phyloP scores from a whole-genome alignment of 1,284 basidiomycete genomes.

The Ustilago crameri region DNA sequence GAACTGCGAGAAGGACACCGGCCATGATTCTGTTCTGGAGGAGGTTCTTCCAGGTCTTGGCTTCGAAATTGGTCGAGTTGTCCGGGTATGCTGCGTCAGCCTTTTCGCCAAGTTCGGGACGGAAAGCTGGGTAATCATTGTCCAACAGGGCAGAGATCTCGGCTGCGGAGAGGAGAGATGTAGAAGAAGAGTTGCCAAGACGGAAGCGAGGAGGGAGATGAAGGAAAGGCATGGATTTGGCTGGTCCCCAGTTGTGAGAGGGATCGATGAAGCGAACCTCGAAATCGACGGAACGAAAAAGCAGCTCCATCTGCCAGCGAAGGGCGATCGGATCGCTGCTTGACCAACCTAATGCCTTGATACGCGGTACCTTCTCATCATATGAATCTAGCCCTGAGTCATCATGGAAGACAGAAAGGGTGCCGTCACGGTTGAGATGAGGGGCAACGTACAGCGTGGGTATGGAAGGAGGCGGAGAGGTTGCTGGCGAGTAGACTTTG shows the following conservation, averaged over 20 bases:
- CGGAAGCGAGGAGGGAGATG: conserved; percentile 40
- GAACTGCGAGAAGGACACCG: conserved; percentile 34
- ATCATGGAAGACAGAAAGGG: conserved; percentile 12
- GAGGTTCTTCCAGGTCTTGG: conserved; percentile 40
- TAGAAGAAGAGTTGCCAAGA: conserved; percentile 6
- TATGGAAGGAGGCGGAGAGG: conserved; percentile 21
- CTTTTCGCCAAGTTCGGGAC: conserved; percentile 48
- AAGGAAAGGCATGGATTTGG: conserved; percentile 52
- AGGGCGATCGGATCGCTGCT: conserved; percentile 60
- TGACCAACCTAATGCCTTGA: conserved; percentile 41
- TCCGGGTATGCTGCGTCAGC: conserved; percentile 9
- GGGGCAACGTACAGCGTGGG: conserved; percentile 51
- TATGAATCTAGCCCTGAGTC: neutral
- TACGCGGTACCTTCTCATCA: conserved; percentile 3
- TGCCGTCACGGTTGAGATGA: conserved; percentile 38
- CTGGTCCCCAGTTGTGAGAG: conserved; percentile 55
- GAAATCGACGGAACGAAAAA: conserved; percentile 47
- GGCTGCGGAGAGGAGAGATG: conserved; percentile 32
- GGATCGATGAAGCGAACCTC: conserved; percentile 48
- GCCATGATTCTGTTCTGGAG: conserved; percentile 44
- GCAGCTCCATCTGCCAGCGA: conserved; percentile 61
- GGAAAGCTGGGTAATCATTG: conserved; percentile 43
- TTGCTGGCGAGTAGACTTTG: conserved; percentile 18
- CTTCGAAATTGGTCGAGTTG: conserved; percentile 27
- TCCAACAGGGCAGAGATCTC: conserved; percentile 49